These are phyloP conservation scores for Gyrodon lividus DNA, from an alignment of 768 basidiomycete genomes.

Conservation along the genomic window DNA sequence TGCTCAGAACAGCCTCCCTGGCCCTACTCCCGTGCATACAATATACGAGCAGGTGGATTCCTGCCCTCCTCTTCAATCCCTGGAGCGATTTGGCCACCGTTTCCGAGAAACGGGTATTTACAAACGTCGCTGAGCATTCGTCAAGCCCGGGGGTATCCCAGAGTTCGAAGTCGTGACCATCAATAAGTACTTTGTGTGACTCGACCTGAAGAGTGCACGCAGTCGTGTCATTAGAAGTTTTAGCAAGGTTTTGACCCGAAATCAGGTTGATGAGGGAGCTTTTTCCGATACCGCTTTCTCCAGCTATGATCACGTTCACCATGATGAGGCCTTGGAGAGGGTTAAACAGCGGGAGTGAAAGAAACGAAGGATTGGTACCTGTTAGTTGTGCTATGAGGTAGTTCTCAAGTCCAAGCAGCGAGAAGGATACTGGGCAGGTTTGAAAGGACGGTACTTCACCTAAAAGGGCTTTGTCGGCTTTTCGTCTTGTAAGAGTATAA, in stretches of 20 bases:
- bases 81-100: conserved; percentile 7
- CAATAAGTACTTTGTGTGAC: conserved; percentile 13
- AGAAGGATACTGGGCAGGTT: neutral
- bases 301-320: conserved; percentile 24
- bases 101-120: conserved; percentile 4
- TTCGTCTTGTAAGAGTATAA: neutral
- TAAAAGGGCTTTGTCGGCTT: neutral
- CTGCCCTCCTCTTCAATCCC: conserved; percentile 1
- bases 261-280: conserved; percentile 27
- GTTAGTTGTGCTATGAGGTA: too few species aligned
- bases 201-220: conserved; percentile 14
- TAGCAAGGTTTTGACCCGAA: conserved; percentile 7
- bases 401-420: neutral
- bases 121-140: conserved; percentile 7
- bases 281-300: conserved; percentile 26
- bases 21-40: conserved; percentile 23
- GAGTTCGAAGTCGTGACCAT: conserved; percentile 7
- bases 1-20: conserved; percentile 14
- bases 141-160: conserved; percentile 23
- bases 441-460: neutral
- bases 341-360: conserved; percentile 1
- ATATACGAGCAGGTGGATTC: conserved; percentile 20
- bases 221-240: conserved; percentile 19
- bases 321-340: neutral
- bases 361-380: too few species aligned